These are phyloP conservation scores for Aspergillus bertholletiae DNA, from an alignment of 495 filamentous ascomycete genomes.

Conservation along the genomic window DNA sequence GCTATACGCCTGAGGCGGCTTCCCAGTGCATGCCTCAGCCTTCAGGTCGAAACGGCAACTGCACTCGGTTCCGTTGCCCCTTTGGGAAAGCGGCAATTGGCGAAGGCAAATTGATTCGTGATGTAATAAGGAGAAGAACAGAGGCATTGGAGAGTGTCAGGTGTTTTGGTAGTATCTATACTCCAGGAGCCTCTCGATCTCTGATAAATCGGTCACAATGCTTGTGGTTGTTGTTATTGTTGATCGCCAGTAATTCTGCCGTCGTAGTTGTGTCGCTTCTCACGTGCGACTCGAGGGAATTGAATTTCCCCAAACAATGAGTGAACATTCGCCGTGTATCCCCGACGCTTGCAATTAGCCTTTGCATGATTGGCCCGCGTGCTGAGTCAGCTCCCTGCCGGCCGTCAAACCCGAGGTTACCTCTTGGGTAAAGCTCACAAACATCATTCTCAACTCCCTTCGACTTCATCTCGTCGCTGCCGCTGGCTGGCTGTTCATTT, in stretches of 20 bases:
- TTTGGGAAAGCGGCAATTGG: neutral
- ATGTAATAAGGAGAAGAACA: too few relatives aligned
- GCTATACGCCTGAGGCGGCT: neutral
- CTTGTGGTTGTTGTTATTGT: neutral
- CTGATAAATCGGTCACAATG: too few relatives aligned
- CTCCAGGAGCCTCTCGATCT: too few relatives aligned
- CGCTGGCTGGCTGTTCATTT: conserved; percentile 16
- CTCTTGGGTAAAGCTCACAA: conserved; percentile 16
- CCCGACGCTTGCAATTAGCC: conserved; percentile 47
- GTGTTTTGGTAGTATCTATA: too few relatives aligned
- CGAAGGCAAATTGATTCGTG: too few relatives aligned
- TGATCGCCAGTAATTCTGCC: neutral
- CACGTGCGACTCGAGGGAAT: conserved; percentile 1
- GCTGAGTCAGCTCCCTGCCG: conserved; percentile 36
- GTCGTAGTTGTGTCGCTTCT: neutral
- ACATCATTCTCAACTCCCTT: conserved; percentile 20
- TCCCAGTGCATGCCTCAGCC: neutral
- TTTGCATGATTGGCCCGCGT: conserved; percentile 31
- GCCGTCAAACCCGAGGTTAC: conserved; percentile 45
- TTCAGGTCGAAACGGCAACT: neutral
- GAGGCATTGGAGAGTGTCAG: too few relatives aligned
- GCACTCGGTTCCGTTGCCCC: neutral
- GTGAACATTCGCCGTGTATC: conserved; percentile 34
- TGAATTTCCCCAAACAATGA: neutral
- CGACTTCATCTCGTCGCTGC: conserved; percentile 15